Evolutionary conservation across 805 yeast genomes (phyloP), one percentile per base, ranked within the genome.

Genomic region (Pichia heedii): DNA sequence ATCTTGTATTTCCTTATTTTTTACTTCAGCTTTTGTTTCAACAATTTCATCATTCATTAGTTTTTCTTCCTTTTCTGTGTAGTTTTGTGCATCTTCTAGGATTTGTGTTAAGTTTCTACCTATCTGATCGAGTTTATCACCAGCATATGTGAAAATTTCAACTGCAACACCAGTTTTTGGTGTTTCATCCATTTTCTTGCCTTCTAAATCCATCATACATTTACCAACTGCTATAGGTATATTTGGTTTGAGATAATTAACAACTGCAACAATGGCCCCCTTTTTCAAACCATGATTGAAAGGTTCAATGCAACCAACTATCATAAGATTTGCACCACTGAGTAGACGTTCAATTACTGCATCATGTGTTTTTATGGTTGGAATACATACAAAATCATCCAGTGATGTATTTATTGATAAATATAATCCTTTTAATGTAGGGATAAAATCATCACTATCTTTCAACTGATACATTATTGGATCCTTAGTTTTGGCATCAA

Each of bases 271-370:
- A 3, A 85, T 56, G 0, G 70, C 54, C 0, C 87, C 94, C 37
- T 62, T 63, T 3, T 49, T 53, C 5, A 74, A 67, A 5, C 70
- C 51, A 8, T 19, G 9, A 32, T 13, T 13, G 52, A 83, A 79
- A 2, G 81, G 81, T 0, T 77, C 75, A 5, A 72, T 55, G 5
- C 78, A 71, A 0, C 94, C 94, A 3, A 88, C 84, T 29, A 82
- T 66, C 88, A 84, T 83, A 49, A 84, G 62, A 53, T 84, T 74
- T 0, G 97, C 96, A 12, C 97, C 96, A 45, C 76, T 76, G 27
- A 70, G 64, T n/a, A 88, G 63, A 12, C 77, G 75, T 39, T 74
- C 80, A 16, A 90, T 70, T 2, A 90, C 96, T 51, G 72, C 76
- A 12, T 75, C 74, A 56, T 85, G 88, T 0, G 97, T 89, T 45